Evolutionary conservation across 805 yeast species (phyloP).

Genomic region (Millerozyma acaciae): DNA sequence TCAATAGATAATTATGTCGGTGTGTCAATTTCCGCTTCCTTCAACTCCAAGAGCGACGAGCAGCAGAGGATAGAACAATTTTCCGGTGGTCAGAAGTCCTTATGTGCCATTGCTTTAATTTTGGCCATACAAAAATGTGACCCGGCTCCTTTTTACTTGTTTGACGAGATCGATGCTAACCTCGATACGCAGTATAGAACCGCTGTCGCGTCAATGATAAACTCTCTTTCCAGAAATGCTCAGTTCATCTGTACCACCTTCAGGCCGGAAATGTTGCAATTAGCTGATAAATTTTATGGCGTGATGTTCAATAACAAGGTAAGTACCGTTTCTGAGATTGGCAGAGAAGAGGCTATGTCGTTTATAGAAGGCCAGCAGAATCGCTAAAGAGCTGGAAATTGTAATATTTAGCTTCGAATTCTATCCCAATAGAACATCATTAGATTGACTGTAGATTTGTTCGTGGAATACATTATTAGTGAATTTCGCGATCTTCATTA

Average conservation of each 20-base stretch:
- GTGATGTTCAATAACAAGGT: constrained; percentile 81
- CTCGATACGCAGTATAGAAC: constrained; percentile 88
- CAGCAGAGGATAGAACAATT: constrained; percentile 86
- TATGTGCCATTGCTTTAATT: constrained; percentile 93
- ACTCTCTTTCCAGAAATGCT: constrained; percentile 59
- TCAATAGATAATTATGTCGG: constrained; percentile 65
- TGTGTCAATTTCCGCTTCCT: constrained; percentile 82
- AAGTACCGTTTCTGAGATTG: constrained; percentile 70
- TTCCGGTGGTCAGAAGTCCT: constrained; percentile 94
- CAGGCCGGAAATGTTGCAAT: constrained; percentile 85
- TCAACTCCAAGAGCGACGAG: constrained; percentile 80
- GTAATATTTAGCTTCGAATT: neutral
- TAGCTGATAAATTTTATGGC: constrained; percentile 84
- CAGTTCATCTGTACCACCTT: constrained; percentile 97
- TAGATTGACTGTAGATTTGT: too few species aligned
- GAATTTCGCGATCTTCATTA: too few species aligned
- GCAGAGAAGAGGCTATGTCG: constrained; percentile 68
- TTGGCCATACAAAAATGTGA: constrained; percentile 92
- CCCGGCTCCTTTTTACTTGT: constrained; percentile 94
- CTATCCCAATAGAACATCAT: neutral
- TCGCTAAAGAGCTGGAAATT: constrained; percentile 2
- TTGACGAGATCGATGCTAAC: constrained; percentile 96
- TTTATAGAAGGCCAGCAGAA: constrained; percentile 70
- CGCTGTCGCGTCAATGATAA: constrained; percentile 76
- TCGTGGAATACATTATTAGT: too few species aligned